Percentiles rank a stretch among this genome's conserved stretches.
phyloP scores from a whole-genome alignment of 2,329 filamentous ascomycete genomes.

The Colletotrichum aenigma region DNA sequence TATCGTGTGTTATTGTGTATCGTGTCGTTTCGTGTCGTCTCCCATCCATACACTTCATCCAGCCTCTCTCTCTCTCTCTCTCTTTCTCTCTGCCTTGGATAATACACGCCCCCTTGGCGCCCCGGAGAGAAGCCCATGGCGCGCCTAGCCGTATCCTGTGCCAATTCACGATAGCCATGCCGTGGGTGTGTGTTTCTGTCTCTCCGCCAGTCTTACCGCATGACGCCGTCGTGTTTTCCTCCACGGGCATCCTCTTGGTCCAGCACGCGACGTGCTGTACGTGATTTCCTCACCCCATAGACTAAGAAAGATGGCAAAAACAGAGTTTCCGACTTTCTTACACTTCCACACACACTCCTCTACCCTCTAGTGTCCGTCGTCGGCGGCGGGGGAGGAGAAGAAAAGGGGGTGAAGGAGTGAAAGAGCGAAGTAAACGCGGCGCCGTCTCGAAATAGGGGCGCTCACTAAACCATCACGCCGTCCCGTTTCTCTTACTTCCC shows the following conservation, averaged over 20 bases:
- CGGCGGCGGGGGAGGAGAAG: not conserved
- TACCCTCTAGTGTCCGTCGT: not conserved
- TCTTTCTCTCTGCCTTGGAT: not conserved
- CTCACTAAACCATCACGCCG: not conserved
- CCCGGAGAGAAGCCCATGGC: not conserved
- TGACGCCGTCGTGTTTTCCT: constrained; percentile 3
- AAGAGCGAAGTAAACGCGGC: not conserved
- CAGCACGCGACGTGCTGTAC: not conserved
- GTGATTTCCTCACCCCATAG: not conserved
- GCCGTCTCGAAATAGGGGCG: not conserved
- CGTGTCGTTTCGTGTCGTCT: not conserved
- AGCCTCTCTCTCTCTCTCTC: not conserved
- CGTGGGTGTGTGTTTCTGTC: not conserved
- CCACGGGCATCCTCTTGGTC: not conserved
- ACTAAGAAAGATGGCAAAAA: not conserved
- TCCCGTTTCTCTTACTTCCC: not conserved
- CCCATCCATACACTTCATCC: not conserved
- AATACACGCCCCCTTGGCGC: not conserved
- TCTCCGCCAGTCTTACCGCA: constrained; percentile 15
- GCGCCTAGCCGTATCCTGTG: not conserved
- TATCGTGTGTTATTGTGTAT: not conserved
- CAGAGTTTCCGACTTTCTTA: not conserved
- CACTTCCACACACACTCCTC: not conserved
- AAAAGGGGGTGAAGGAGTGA: not conserved
- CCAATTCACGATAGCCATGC: not conserved